Conservation (phyloP, 2,329 filamentous ascomycete species). For the Graphilbum sp. region DNA sequence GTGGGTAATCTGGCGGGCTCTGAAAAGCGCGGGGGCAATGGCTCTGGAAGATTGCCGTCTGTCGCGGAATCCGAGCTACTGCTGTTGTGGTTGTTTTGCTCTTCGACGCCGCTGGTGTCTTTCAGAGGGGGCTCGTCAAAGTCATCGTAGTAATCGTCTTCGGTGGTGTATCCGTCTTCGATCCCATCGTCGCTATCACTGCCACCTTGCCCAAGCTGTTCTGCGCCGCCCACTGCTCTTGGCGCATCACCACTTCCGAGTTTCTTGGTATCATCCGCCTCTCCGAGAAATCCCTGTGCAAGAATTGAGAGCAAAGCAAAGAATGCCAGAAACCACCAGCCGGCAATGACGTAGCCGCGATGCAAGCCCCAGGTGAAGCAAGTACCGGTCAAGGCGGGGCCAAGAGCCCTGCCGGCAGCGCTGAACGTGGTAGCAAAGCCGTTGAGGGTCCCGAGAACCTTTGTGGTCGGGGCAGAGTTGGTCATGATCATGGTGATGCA, state of each 20-base stretch:
- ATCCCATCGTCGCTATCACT: slow-evolving; percentile 4
- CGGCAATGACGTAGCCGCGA: slow-evolving; percentile 57
- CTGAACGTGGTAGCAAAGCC: slow-evolving; percentile 75
- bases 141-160: not conserved
- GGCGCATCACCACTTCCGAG: slow-evolving; percentile 13
- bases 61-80: too few relatives aligned
- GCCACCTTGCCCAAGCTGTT: slow-evolving; percentile 16
- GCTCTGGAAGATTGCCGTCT: too few relatives aligned
- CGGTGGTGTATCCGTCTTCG: not conserved
- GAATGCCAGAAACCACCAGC: slow-evolving; percentile 63
- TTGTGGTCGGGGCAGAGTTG: slow-evolving; percentile 62
- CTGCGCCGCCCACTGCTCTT: slow-evolving; percentile 13
- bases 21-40: too few relatives aligned
- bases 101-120: slow-evolving; percentile 1
- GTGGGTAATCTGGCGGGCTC: too few relatives aligned
- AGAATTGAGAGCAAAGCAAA: slow-evolving; percentile 50
- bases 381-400: slow-evolving; percentile 57
- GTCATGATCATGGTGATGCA: slow-evolving; percentile 82
- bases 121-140: slow-evolving; percentile 6
- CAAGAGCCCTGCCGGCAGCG: slow-evolving; percentile 62
- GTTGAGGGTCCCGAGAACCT: slow-evolving; percentile 74
- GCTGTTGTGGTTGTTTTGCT: not conserved
- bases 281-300: slow-evolving; percentile 56
- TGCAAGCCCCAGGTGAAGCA: slow-evolving; percentile 64
- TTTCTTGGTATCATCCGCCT: slow-evolving; percentile 56